Evolutionary conservation across 1,284 basidiomycete species (phyloP), one percentile per base, ranked within the genome.

Genomic region (Peniophora sp.): DNA sequence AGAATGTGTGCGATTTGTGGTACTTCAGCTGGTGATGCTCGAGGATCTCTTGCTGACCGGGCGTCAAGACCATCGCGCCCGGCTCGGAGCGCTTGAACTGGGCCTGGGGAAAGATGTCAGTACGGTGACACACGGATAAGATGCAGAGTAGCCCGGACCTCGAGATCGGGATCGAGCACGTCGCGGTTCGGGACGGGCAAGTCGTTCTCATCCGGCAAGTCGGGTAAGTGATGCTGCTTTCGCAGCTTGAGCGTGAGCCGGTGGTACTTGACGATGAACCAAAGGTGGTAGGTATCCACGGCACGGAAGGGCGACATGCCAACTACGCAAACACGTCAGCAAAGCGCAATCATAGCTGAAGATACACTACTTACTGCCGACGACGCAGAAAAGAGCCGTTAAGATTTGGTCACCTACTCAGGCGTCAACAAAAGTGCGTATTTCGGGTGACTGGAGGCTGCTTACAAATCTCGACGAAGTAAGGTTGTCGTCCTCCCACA

Each of bases 201-300:
- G 23, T 55, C 54, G 47, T 55, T 51, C 24, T 52, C 41, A 45
- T 55, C 54, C 11, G 22, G 12, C 3, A 55, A 46, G 37, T 42
- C 27, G 6, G 51, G 51, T 24, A 52, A 39, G 23, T 36, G 35
- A 20, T 18, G 35, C 46, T 55, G 39, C 9, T 41, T 24, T n/a
- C 49, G 46, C 2, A 55, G 51, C n/a, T 41, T 45, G 9, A 52
- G 20, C 0, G 39, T 47, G 17, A 32, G 34, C 12, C 24, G 48
- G 42, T 52, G 49, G 34, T 47, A 44, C 9, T 34, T 11, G 18
- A 37, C 47, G 48, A 55, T 52, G 32, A 43, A 47, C 3, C 45
- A 24, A 48, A 52, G 50, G 44, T 51, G 54, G 54, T 55, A 52
- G 9, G 54, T 55, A 45, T 55, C 54, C 36, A 52, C 51, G 3